Base-by-base conservation (phyloP, 2,329 filamentous ascomycete species). In the Diaporthe ilicicola region DNA sequence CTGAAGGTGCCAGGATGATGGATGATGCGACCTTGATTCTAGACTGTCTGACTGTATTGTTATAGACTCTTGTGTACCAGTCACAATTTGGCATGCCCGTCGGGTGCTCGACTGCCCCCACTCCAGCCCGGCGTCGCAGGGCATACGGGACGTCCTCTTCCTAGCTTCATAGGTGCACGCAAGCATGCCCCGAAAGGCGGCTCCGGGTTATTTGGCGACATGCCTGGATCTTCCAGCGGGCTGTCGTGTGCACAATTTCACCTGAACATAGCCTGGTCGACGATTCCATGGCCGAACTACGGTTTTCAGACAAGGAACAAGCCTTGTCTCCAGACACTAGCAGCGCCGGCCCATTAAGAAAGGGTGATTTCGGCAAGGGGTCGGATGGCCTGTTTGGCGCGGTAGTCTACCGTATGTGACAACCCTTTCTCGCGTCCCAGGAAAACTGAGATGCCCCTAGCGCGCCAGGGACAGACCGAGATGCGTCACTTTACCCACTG, bases 281-380 rank as follows among this genome's bases (percentile, higher is more conserved):
- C 34, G 59, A 50, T 51, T 51, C 9, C 46, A 39, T 34, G 27
- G 32, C 44, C 44, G 37, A 68, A 19, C 34, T 42, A 67, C 46
- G 69, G 34, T 39, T 34, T 55, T 19, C 19, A 50, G 51, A 69
- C 70, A 62, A 67, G 64, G 70, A 50, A 71, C 65, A 69, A 59
- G 70, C 70, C 48, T 66, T 70, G 29, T 44, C 39, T 71, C 44
- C 64, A 69, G 46, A 61, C 64, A 69, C 69, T 69, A 69, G 64
- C 42, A 62, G 46, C 55, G 29, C 29, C 50, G 29, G 44, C 64
- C 55, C 32, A 54, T 39, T 15, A 7, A 24, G 29, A 50, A 50
- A 64, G 59, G 59, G 48, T 37, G 59, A 24, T 67, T 53, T 67
- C 62, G 46, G 67, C 65, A 39, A 50, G 67, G 51, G 55, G 46